Evolutionary conservation across 2,329 filamentous ascomycete species (phyloP).

Genomic region (Fusarium lateritium): DNA sequence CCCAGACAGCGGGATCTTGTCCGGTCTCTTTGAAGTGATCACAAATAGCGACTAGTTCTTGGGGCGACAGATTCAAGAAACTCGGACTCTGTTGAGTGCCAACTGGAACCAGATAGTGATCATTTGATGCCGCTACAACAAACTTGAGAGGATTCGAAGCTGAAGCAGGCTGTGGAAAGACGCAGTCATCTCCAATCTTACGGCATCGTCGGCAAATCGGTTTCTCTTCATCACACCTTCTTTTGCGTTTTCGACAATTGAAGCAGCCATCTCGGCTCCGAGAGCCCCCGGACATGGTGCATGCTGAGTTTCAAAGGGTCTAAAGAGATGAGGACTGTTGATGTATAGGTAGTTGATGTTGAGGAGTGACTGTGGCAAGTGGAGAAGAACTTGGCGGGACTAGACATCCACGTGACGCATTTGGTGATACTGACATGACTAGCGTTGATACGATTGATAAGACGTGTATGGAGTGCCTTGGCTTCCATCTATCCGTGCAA

Average conservation of each 20-base stretch:
- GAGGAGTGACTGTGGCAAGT: neutral
- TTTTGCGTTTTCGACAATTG: conserved; percentile 65
- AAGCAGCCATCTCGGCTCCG: conserved; percentile 55
- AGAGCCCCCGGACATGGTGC: conserved; percentile 43
- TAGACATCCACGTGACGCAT: conserved; percentile 15
- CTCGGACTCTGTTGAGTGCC: neutral
- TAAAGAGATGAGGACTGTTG: neutral
- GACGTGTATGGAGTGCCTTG: neutral
- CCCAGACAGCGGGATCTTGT: neutral
- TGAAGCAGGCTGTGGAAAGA: conserved; percentile 37
- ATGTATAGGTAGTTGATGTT: neutral
- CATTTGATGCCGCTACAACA: conserved; percentile 32
- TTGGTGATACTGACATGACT: neutral
- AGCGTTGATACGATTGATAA: neutral
- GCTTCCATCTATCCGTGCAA: neutral
- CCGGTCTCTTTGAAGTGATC: neutral
- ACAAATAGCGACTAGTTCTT: conserved; percentile 29
- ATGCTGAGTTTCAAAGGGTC: conserved; percentile 8
- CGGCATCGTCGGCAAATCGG: conserved; percentile 37
- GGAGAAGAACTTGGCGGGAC: no score
- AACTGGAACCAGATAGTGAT: conserved; percentile 35
- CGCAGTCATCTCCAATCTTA: conserved; percentile 31
- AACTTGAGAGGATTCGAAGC: conserved; percentile 43
- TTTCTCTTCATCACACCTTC: conserved; percentile 60
- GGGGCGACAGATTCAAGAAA: conserved; percentile 41